Base-by-base conservation (phyloP, 2,329 filamentous ascomycete species). In the Hypoxylon sp. region DNA sequence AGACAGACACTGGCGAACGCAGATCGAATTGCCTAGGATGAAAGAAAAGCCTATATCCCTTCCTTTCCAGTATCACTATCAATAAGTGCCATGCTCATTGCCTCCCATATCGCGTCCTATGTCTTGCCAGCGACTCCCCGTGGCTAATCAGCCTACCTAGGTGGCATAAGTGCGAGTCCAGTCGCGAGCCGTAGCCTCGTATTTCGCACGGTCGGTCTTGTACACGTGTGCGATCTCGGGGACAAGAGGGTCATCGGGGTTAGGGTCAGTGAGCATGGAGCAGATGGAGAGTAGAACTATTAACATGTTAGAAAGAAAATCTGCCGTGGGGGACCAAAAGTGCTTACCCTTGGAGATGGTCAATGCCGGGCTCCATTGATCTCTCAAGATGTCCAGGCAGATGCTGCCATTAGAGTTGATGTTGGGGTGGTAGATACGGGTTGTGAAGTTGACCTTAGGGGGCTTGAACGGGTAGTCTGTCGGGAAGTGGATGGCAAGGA, bases 381-480 rank as follows among this genome's bases (percentile, higher is more conserved):
- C 96, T 86, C 96, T 91, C 80, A 99, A 87, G 80, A 99, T 99
- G 80, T 99, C 96, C 82, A 99, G 85, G 83, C 96, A 99, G 84
- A 99, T 99, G 84, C 95, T 98, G 83, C 96, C 96, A 83, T 98
- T 98, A 76, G 94, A 97, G 90, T 99, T 99, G 94, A 99, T 99
- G 86, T 99, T 99, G 79, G 96, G 96, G 86, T 99, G 96, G 83
- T 99, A 99, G 87, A 99, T 98, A 81, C 95, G 92, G 74, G 96
- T 99, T 77, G 94, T 98, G 89, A 99, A 99, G 92, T 98, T 98
- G 85, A 99, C 95, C 90, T 99, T 99, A 77, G 96, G 96, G 72
- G 96, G 96, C 92, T 99, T 99, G 89, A 99, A 99, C 46, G 96
- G 96, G 85, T 99, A 99, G 88, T 99, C 96, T 88, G 96, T 99